phyloP scores from a whole-genome alignment of 352 stramenopile species.

The Pythium chondricola region DNA sequence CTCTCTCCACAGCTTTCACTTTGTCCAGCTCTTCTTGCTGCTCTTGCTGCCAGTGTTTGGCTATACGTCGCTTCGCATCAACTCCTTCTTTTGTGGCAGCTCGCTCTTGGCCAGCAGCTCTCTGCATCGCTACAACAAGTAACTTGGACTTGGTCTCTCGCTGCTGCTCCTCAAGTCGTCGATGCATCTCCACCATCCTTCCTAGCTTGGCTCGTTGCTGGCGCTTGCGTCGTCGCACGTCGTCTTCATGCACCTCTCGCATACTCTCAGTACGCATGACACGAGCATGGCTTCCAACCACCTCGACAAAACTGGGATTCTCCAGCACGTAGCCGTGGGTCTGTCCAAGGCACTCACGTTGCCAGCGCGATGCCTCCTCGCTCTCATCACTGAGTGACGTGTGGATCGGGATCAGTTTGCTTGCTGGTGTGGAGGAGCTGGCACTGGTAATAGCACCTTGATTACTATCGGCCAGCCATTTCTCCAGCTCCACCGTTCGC shows the following conservation, averaged over 20 bases:
- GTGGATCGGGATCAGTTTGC: neutral
- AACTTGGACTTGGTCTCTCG: slow-evolving; percentile 10
- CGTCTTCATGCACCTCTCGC: slow-evolving; percentile 13
- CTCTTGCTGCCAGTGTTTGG: slow-evolving; percentile 6
- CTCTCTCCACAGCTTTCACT: neutral
- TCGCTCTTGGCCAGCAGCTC: neutral
- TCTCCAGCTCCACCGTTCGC: slow-evolving; percentile 6
- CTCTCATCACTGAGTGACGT: neutral
- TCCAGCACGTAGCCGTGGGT: slow-evolving; percentile 5
- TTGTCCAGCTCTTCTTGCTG: neutral
- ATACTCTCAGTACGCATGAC: slow-evolving; percentile 9
- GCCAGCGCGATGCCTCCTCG: neutral
- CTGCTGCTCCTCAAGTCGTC: slow-evolving; percentile 11
- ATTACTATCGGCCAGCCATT: slow-evolving; percentile 2
- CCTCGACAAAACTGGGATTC: slow-evolving; percentile 11
- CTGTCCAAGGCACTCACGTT: slow-evolving; percentile 1
- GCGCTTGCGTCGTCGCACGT: slow-evolving; percentile 1
- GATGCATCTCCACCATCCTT: neutral
- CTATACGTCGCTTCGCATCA: neutral
- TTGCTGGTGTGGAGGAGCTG: neutral
- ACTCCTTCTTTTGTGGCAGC: neutral
- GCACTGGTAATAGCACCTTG: neutral
- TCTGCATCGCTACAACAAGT: no score
- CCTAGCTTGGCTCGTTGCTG: slow-evolving; percentile 5
- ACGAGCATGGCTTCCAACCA: slow-evolving; percentile 4